Conservation (phyloP, 352 stramenopile genomes). For the Pythium brachiatum region DNA sequence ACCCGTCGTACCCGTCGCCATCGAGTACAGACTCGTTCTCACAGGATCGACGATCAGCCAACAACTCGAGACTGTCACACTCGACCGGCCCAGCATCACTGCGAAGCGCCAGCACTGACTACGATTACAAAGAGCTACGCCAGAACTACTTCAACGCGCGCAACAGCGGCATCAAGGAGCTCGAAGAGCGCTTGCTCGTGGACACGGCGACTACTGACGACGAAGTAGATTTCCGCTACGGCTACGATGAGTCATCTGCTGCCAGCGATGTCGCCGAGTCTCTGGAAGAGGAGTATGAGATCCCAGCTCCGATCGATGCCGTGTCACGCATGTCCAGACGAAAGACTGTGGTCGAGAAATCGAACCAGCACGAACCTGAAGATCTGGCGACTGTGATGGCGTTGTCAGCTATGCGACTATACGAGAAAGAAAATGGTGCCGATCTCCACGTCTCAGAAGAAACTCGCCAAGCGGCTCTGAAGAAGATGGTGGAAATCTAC, state of each 20-base stretch:
- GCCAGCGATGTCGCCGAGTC: constrained; percentile 20
- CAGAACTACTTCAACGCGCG: constrained; percentile 30
- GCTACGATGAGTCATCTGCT: constrained; percentile 17
- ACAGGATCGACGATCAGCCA: constrained; percentile 4
- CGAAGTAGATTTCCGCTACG: constrained; percentile 27
- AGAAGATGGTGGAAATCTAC: constrained; percentile 80
- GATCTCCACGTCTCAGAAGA: constrained; percentile 49
- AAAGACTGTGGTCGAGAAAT: constrained; percentile 1
- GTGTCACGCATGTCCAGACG: constrained; percentile 1
- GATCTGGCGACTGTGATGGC: constrained; percentile 63
- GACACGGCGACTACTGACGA: constrained; percentile 13
- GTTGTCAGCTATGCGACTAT: constrained; percentile 74
- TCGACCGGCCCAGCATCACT: not conserved
- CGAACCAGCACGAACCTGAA: constrained; percentile 14
- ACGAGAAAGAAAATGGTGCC: constrained; percentile 57
- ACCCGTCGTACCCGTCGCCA: constrained; percentile 15
- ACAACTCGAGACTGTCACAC: not conserved
- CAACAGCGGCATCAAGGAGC: constrained; percentile 25
- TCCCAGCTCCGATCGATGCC: constrained; percentile 5
- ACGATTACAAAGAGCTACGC: constrained; percentile 19
- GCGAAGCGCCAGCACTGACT: not conserved
- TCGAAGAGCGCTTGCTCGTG: constrained; percentile 19
- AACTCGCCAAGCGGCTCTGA: constrained; percentile 51
- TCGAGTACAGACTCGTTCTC: constrained; percentile 19
- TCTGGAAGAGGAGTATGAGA: constrained; percentile 24